Conservation (phyloP, 2,329 filamentous ascomycete genomes). For the Epichloe sylvatica region DNA sequence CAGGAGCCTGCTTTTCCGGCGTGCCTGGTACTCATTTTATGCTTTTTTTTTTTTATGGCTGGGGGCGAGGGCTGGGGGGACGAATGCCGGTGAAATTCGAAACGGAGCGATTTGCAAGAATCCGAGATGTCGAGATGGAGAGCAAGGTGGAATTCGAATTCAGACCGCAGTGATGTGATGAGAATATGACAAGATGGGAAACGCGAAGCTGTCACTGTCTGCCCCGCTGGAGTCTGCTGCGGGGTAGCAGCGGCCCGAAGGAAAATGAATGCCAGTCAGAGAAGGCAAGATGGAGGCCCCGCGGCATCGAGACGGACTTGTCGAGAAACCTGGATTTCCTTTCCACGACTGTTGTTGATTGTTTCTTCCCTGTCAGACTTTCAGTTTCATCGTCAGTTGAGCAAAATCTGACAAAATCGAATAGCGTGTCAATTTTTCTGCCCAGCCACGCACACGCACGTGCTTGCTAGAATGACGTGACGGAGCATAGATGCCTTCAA, state of each 20-base stretch:
- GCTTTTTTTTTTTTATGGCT: background rate
- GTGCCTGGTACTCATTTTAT: slow-evolving; percentile 2
- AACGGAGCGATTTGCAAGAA: background rate
- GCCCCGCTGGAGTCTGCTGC: background rate
- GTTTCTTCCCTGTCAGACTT: too few species aligned
- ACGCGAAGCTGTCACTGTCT: background rate
- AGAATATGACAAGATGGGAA: too few species aligned
- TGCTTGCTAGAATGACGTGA: too few species aligned
- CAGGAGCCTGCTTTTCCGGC: slow-evolving; percentile 66
- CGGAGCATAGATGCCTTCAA: too few species aligned
- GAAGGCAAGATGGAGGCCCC: background rate
- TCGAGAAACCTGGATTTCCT: too few species aligned
- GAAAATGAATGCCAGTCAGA: background rate
- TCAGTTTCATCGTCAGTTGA: too few species aligned
- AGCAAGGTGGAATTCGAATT: background rate
- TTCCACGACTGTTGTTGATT: too few species aligned
- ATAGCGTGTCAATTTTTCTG: too few species aligned
- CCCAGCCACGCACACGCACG: too few species aligned
- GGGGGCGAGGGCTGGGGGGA: too few species aligned
- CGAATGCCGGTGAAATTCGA: background rate
- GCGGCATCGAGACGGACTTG: too few species aligned
- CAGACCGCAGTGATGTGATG: background rate
- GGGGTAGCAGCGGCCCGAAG: background rate
- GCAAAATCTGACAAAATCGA: too few species aligned
- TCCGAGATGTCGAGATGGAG: background rate